Percentiles rank a stretch among this genome's conserved stretches.
These are phyloP conservation scores for Parachaetomium inaequale DNA, from an alignment of 495 filamentous ascomycete genomes.

Conservation along the genomic window DNA sequence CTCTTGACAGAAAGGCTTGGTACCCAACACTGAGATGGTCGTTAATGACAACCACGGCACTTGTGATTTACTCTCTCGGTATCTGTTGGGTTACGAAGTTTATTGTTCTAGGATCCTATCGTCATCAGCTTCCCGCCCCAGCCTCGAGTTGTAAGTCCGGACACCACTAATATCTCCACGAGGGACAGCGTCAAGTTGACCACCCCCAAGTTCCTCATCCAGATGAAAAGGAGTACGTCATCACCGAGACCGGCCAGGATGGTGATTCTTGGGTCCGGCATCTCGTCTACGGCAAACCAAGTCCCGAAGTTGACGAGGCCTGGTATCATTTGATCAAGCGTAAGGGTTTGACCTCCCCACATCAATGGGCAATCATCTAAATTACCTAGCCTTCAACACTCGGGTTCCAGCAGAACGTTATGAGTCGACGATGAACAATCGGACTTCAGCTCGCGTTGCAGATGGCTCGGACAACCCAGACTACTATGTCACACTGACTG, in stretches of 20 bases:
- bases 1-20: neutral
- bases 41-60: neutral
- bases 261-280: constrained; percentile 1
- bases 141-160: constrained; percentile 1
- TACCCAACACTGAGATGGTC: neutral
- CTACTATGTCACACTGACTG: constrained; percentile 20
- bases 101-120: neutral
- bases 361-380: neutral
- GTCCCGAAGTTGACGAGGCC: constrained; percentile 12
- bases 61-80: neutral
- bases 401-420: constrained; percentile 11
- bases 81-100: constrained; percentile 7
- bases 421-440: constrained; percentile 5
- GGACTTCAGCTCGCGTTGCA: constrained; percentile 1
- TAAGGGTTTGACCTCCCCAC: neutral
- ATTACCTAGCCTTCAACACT: constrained; percentile 16
- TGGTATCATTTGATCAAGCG: constrained; percentile 17
- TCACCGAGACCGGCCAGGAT: constrained; percentile 2
- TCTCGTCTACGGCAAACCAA: constrained; percentile 11
- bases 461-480: constrained; percentile 9
- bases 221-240: constrained; percentile 12
- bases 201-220: constrained; percentile 12
- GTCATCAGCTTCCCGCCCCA: neutral
- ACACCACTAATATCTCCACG: neutral
- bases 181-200: neutral